phyloP scores from a whole-genome alignment of 441 rosid species.

The Rhodomyrtus psidioides region DNA sequence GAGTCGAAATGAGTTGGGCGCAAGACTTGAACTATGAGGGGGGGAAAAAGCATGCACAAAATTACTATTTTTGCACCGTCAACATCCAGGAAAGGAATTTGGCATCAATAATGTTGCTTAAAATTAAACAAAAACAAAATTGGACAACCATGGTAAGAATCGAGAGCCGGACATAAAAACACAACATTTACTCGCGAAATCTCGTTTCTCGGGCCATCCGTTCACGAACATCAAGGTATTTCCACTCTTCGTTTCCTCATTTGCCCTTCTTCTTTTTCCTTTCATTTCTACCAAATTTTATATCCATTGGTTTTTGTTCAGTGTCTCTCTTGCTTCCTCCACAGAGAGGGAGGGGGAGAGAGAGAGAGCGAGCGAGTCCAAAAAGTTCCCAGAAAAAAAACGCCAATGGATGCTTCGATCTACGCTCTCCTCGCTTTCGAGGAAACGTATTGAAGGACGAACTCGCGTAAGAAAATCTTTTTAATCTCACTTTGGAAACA shows the following conservation, averaged over 20 bases:
- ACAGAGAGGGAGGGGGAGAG: neutral
- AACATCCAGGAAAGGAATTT: neutral
- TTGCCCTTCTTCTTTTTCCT: conserved; percentile 19
- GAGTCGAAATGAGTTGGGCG: neutral
- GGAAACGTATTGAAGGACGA: conserved; percentile 21
- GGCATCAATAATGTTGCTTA: neutral
- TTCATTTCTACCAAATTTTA: neutral
- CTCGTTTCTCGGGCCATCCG: conserved; percentile 60
- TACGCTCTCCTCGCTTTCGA: conserved; percentile 20
- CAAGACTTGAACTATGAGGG: no score
- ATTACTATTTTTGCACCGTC: neutral
- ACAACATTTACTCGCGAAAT: conserved; percentile 17
- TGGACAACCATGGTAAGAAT: neutral
- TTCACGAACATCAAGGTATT: conserved; percentile 44
- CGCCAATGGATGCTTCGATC: conserved; percentile 37
- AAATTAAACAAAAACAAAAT: no score
- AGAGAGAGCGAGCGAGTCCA: conserved; percentile 4
- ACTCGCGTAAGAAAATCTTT: conserved; percentile 34
- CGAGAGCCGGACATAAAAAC: neutral
- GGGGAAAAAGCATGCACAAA: neutral
- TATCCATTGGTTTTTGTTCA: neutral
- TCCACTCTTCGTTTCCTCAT: conserved; percentile 15
- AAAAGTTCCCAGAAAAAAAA: conserved; percentile 9
- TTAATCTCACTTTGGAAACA: neutral
- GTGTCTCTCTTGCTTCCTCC: conserved; percentile 13